Conservation (phyloP, 257 asterid genomes). For the Petrea volubilis region DNA sequence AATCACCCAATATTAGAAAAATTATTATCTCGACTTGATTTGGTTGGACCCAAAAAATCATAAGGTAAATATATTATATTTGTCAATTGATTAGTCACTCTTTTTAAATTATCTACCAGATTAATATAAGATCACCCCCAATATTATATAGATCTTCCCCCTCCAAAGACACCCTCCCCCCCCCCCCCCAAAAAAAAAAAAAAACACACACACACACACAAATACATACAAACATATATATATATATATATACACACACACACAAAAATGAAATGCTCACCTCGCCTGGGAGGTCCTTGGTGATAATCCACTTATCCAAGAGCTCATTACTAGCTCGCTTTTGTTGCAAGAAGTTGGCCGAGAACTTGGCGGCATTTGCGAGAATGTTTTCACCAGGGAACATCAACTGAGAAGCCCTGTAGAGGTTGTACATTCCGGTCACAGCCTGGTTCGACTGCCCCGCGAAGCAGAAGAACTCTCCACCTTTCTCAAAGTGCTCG, state of each 20-base stretch:
- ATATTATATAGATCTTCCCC: too few species aligned
- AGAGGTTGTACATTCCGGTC: conserved; percentile 84
- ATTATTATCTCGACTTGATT: too few species aligned
- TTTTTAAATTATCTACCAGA: too few species aligned
- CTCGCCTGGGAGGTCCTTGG: conserved; percentile 94
- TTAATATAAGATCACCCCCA: too few species aligned
- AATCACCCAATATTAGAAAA: too few species aligned
- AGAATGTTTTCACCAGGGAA: conserved; percentile 70
- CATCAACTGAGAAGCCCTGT: conserved; percentile 75
- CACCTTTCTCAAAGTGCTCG: conserved; percentile 58
- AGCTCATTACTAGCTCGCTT: conserved; percentile 58
- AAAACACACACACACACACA: neutral
- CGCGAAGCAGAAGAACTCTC: conserved; percentile 71
- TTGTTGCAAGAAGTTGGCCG: conserved; percentile 46
- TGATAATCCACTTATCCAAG: conserved; percentile 86
- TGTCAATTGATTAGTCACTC: too few species aligned
- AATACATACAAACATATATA: neutral
- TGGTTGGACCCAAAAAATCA: too few species aligned
- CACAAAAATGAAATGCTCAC: conserved; percentile 22
- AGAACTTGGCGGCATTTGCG: conserved; percentile 41
- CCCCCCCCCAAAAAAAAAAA: too few species aligned
- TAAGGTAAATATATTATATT: too few species aligned
- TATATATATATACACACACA: too few species aligned
- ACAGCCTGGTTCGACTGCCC: conserved; percentile 92
- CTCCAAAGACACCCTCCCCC: too few species aligned